Evolutionary conservation across 768 basidiomycete genomes (phyloP), one percentile per base, ranked within the genome.

Genomic region (Tylopilus intermedius): DNA sequence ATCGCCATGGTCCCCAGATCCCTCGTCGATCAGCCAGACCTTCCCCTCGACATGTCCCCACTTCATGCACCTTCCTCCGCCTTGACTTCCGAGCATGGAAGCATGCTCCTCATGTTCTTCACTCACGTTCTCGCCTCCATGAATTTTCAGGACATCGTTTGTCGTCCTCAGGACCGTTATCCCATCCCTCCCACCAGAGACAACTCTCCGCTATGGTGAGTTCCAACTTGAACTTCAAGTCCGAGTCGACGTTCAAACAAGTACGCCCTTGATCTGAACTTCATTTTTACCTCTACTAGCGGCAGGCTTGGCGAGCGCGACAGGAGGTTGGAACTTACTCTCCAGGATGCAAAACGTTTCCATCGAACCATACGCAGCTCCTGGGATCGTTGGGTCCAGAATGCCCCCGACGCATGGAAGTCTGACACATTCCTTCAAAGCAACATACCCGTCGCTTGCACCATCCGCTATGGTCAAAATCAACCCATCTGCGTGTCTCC

Each of bases 71-170:
- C 50, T 0, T 27, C 43, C n/a, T 29, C 43, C 4, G 43, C 50
- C 33, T 22, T 45, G 13, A 1, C 29, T 7, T n/a, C 42, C 3
- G 1, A 14, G 4, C 50, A 45, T 3, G 10, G 26, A 2, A 11
- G 27, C 29, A 38, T 45, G 30, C 4, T 38, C 18, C 18, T 39
- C 33, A 51, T 51, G 50, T 51, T 51, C 18, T 51, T 51, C 35
- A 27, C 43, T 15, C 8, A 14, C 18, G 2, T 38, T 9, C 13
- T 51, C 15, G 24, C 41, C 2, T 0, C 5, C 2, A 35, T 44
- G 24, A 18, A 10, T 0, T 18, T 43, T 5, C 5, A 43, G 7
- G 49, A 50, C 49, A 27, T 44, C 18, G 24, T 26, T 14, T 27
- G 42, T 18, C 8, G 8, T 10, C 10, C 24, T 24, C 24, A 24